Percentiles rank a stretch among this genome's conserved stretches.
Evolutionary conservation across 2,329 filamentous ascomycete species (phyloP).

Genomic region (Talaromyces sp.): DNA sequence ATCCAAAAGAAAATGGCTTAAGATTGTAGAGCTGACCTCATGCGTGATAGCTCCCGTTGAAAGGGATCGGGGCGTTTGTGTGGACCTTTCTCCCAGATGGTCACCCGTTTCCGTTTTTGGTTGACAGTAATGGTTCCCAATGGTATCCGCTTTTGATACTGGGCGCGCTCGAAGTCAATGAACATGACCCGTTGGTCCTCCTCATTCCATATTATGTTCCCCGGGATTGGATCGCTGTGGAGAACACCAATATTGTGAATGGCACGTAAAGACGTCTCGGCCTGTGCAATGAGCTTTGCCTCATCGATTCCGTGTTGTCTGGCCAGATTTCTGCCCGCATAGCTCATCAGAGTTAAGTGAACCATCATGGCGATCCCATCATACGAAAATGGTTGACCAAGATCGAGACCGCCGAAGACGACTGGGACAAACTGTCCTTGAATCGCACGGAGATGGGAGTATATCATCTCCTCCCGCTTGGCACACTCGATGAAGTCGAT

Average conservation of each 20-base stretch:
- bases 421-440: slow-evolving; percentile 18
- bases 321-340: slow-evolving; percentile 20
- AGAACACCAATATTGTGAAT: slow-evolving; percentile 8
- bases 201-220: slow-evolving; percentile 11
- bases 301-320: slow-evolving; percentile 14
- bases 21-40: slow-evolving; percentile 4
- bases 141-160: neutral
- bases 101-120: slow-evolving; percentile 2
- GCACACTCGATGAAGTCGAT: slow-evolving; percentile 21
- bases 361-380: slow-evolving; percentile 24
- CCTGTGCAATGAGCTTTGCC: slow-evolving; percentile 16
- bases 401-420: too few relatives aligned
- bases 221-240: neutral
- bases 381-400: slow-evolving; percentile 20
- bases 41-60: slow-evolving; percentile 1
- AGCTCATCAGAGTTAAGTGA: slow-evolving; percentile 24
- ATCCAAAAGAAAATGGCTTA: neutral
- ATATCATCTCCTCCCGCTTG: slow-evolving; percentile 24
- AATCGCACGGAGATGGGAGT: slow-evolving; percentile 22
- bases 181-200: slow-evolving; percentile 2
- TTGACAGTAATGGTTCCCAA: neutral
- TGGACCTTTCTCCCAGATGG: slow-evolving; percentile 5
- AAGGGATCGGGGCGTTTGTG: neutral
- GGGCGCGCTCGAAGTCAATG: neutral
- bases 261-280: slow-evolving; percentile 13